Percentiles rank a stretch among this genome's conserved stretches.
phyloP scores from a whole-genome alignment of 2,329 filamentous ascomycete species.

The Reticulascus tulasneorum region DNA sequence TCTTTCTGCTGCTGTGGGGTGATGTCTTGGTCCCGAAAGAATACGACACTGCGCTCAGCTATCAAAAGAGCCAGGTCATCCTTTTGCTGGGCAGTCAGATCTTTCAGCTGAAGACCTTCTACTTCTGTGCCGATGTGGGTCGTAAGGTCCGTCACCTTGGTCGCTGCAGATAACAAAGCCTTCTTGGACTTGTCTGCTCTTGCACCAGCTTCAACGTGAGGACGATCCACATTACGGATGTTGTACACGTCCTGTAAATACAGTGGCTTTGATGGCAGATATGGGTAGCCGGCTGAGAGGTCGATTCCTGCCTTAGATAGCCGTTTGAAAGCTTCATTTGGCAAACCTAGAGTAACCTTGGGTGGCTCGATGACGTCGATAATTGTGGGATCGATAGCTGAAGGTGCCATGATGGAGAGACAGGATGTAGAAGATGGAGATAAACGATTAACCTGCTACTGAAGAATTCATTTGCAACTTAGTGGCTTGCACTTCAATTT shows the following conservation, averaged over 20 bases:
- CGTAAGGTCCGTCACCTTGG: slow-evolving; percentile 59
- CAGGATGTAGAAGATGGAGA: too few species aligned
- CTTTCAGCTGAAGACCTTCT: slow-evolving; percentile 58
- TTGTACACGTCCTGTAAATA: slow-evolving; percentile 67
- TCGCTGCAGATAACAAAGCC: slow-evolving; percentile 55
- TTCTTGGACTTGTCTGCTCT: slow-evolving; percentile 64
- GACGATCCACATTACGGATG: slow-evolving; percentile 54
- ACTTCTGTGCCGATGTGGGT: slow-evolving; percentile 62
- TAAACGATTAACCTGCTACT: too few species aligned
- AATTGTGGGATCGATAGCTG: slow-evolving; percentile 58
- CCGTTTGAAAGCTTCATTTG: slow-evolving; percentile 50
- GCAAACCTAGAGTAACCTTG: slow-evolving; percentile 63
- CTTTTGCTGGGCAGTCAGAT: slow-evolving; percentile 53
- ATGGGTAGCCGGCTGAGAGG: slow-evolving; percentile 66
- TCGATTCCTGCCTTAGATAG: slow-evolving; percentile 67
- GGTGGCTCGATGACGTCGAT: slow-evolving; percentile 57
- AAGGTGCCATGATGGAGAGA: slow-evolving; percentile 44
- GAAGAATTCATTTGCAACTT: too few species aligned
- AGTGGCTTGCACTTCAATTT: too few species aligned
- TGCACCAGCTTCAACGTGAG: slow-evolving; percentile 56
- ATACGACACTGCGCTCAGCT: slow-evolving; percentile 62
- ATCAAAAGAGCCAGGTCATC: slow-evolving; percentile 61
- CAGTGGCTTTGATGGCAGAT: slow-evolving; percentile 62
- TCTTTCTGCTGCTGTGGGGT: slow-evolving; percentile 59
- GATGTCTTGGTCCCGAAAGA: slow-evolving; percentile 60